Evolutionary conservation across 2,329 filamentous ascomycete species (phyloP).

Genomic region (Diaporthe sp.): DNA sequence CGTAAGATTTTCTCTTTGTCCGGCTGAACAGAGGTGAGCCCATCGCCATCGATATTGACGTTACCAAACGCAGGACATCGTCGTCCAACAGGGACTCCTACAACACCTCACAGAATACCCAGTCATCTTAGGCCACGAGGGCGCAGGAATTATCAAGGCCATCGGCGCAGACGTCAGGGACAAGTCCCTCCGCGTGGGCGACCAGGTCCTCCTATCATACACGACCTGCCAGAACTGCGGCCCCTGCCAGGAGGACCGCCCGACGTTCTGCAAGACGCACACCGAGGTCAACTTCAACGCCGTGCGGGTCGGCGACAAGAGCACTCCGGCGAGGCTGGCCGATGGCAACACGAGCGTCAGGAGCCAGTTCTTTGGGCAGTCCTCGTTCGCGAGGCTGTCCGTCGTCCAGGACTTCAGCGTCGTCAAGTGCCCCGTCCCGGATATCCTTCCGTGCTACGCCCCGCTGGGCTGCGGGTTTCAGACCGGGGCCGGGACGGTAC

Average conservation of each 20-base stretch:
- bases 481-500: conserved; percentile 59
- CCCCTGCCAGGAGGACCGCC: conserved; percentile 48
- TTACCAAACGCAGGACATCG: conserved; percentile 45
- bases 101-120: conserved; percentile 45
- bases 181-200: conserved; percentile 48
- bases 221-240: conserved; percentile 51
- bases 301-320: conserved; percentile 40
- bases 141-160: conserved; percentile 48
- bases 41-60: neutral
- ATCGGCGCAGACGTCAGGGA: conserved; percentile 48
- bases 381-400: conserved; percentile 47
- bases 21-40: neutral
- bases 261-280: conserved; percentile 49
- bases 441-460: conserved; percentile 51
- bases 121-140: conserved; percentile 50
- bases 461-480: conserved; percentile 59
- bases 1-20: neutral
- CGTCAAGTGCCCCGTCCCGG: conserved; percentile 45
- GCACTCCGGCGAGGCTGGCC: conserved; percentile 38
- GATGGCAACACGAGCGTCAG: conserved; percentile 43
- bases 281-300: conserved; percentile 46
- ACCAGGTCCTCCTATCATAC: conserved; percentile 54
- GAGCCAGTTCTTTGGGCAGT: conserved; percentile 53
- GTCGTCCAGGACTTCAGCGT: conserved; percentile 47
- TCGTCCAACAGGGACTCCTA: conserved; percentile 47